Base-by-base conservation (phyloP, 768 basidiomycete species). In the Serendipita indica region DNA sequence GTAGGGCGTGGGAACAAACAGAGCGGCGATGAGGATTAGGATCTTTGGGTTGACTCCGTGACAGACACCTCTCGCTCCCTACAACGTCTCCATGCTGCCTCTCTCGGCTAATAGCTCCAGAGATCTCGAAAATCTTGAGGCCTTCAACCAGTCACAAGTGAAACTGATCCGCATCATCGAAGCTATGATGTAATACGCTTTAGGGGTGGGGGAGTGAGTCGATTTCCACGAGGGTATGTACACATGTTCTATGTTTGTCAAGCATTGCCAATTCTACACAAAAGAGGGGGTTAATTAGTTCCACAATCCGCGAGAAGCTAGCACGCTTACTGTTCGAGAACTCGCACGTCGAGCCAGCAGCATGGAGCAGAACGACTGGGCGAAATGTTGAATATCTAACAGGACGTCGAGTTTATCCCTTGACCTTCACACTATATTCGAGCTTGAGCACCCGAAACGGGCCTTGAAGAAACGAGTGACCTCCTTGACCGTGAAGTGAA, bases 271-370 rank as follows among this genome's bases (percentile, higher is more conserved):
- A 28, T 54, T 22, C 49, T 28, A 54, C 4, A 6, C 49, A 22
- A 30, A n/a, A 27, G 30, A 16, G 22, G 6, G n/a, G 16, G 10
- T 14, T 3, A 27, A 22, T 54, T n/a, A 27, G 22, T 54, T n/a
- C 10, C 10, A 32, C 4, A 16, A 25, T 10, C 10, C 7, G n/a
- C 5, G 30, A n/a, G 10, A 27, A 54, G 49, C n/a, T n/a, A 12
- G n/a, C n/a, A 27, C 35, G n/a, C 49, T 25, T 54, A 54, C 49
- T 18, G 30, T 54, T 54, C 30, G 49, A 54, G 30, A 18, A 54
- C 10, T n/a, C 30, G 49, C 49, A 54, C 7, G 49, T 54, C 10
- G 49, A 54, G 22, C 49, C 49, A 10, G 49, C 20, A 28, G 49
- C 49, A 28, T 28, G 30, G 6, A 30, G 22, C n/a, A 27, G n/a